Evolutionary conservation across 176 grass and related monocot species (phyloP), one percentile per base, ranked within the genome.

Genomic region (Lolium perenne): DNA sequence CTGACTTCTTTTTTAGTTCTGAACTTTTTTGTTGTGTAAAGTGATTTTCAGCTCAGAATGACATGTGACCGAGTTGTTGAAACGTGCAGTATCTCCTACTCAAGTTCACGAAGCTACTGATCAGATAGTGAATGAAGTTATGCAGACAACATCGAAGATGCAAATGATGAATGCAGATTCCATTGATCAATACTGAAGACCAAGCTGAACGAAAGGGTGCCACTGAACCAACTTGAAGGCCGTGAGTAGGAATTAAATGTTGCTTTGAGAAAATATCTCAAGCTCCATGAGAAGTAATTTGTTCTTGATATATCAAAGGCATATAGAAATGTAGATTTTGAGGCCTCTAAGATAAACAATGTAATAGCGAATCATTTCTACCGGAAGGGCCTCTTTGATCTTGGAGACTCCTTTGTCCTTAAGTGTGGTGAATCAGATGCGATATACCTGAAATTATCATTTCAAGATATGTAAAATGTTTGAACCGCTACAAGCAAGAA

Each of bases 381-480:
- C 79, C 92, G 84, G 3, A 84, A 94, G 51, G 97, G 97, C 50
- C 88, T 92, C 41, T 94, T 98, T 16, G 92, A 98, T 78, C 84
- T 98, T 29, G 94, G 94, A 58, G 90, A 98, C 41, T 88, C 76
- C 51, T 95, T 95, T 29, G 40, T 87, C 76, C 51, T 4, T 59
- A 88, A 95, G 79, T 91, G 91, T 38, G 81, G 84, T 60, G 86
- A 88, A 71, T 66, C 87, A 69, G 79, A 88, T 17, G 89, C 47
- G 46, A 47, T 85, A 50, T 84, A 78, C 53, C 82, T 96, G 72
- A 98, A 96, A 82, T 40, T 82, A 25, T 85, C 81, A 16, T 98
- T 98, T 71, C 82, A 91, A 69, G 90, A 98, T 78, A 94, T 98
- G 92, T 93, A 98, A 64, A 38, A 91, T 94, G 72, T 88, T 98